Conservation (phyloP, 306 rosid genomes). For the Rosa rugosa region DNA sequence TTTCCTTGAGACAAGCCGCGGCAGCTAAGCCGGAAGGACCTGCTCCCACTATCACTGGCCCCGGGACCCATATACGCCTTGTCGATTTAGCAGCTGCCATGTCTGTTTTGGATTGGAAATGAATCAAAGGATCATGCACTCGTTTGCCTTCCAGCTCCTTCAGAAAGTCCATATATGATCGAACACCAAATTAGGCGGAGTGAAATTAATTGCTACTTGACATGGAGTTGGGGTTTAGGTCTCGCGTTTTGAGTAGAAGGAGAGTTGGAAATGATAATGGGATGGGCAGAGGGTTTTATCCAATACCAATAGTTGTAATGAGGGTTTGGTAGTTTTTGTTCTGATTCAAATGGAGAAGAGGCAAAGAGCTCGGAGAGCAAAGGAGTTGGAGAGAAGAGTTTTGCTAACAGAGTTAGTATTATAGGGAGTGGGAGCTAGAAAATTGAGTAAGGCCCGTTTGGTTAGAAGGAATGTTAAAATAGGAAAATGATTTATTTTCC, state of each 20-base stretch:
- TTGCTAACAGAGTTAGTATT: neutral
- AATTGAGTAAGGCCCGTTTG: neutral
- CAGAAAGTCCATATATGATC: constrained; percentile 52
- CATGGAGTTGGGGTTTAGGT: neutral
- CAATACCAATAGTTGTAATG: constrained; percentile 3
- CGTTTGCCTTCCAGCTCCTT: constrained; percentile 72
- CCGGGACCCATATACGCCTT: constrained; percentile 34
- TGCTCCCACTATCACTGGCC: constrained; percentile 87
- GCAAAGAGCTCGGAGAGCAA: neutral
- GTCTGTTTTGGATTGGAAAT: constrained; percentile 10
- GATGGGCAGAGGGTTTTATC: constrained; percentile 13
- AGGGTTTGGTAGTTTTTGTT: constrained; percentile 22
- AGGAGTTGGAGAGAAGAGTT: neutral
- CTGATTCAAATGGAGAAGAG: constrained; percentile 22
- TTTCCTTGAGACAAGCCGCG: constrained; percentile 82
- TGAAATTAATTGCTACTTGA: neutral
- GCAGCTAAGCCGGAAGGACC: constrained; percentile 94
- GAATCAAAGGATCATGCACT: constrained; percentile 45
- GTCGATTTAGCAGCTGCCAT: constrained; percentile 13
- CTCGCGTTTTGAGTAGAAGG: neutral
- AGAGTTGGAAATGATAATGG: neutral
- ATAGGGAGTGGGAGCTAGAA: neutral
- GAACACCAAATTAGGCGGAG: neutral
- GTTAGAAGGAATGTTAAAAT: too few relatives aligned
- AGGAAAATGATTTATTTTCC: too few relatives aligned